These are phyloP conservation scores for Teratosphaeriaceae sp. DNA, from an alignment of 2,329 filamentous ascomycete species.

Conservation along the genomic window DNA sequence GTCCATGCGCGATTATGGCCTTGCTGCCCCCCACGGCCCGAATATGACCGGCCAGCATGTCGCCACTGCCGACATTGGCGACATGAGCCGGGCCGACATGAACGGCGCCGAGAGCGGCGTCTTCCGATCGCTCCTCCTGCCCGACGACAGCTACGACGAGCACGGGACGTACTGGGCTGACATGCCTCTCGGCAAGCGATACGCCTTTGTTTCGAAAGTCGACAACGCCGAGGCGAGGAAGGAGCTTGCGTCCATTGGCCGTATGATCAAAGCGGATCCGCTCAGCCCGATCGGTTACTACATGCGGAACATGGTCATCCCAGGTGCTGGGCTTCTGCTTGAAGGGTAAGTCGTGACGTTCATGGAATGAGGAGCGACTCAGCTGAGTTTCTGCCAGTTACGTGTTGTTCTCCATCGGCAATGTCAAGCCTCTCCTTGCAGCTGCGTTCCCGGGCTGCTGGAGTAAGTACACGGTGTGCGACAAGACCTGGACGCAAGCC, in stretches of 20 bases:
- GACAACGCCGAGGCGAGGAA: constrained; percentile 62
- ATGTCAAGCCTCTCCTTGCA: constrained; percentile 75
- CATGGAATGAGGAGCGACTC: not conserved
- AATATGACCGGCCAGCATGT: constrained; percentile 39
- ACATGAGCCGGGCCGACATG: constrained; percentile 48
- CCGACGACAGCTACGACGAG: constrained; percentile 78
- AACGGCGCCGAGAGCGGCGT: constrained; percentile 52
- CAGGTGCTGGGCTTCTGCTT: constrained; percentile 83
- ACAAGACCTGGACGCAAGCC: constrained; percentile 70
- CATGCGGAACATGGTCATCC: constrained; percentile 83
- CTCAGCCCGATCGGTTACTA: constrained; percentile 80
- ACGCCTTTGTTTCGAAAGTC: constrained; percentile 68
- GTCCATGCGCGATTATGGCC: constrained; percentile 42
- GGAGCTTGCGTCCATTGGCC: constrained; percentile 62
- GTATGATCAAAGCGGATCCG: constrained; percentile 81
- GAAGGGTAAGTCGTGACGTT: constrained; percentile 54
- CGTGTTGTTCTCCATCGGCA: constrained; percentile 94
- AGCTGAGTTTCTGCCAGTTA: constrained; percentile 49
- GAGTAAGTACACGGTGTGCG: constrained; percentile 55
- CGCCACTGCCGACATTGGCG: constrained; percentile 34
- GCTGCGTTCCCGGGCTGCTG: constrained; percentile 74
- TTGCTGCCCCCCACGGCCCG: constrained; percentile 43
- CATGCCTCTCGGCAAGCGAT: constrained; percentile 61
- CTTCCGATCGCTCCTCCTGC: constrained; percentile 75
- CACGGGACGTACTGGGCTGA: constrained; percentile 93